These are phyloP conservation scores for Trichoderma pleuroti DNA, from an alignment of 2,329 filamentous ascomycete genomes.

Conservation along the genomic window DNA sequence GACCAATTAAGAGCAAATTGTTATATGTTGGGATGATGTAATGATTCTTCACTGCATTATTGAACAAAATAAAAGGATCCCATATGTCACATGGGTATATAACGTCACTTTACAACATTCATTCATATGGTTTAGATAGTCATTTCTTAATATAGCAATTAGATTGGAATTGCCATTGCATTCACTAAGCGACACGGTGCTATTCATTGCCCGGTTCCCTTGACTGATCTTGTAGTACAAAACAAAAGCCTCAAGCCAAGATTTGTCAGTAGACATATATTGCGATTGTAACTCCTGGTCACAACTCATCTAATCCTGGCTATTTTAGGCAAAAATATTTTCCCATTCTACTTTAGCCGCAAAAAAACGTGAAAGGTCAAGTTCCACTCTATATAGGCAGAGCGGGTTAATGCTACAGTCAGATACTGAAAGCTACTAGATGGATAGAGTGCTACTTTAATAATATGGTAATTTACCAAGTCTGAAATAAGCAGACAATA, in stretches of 20 bases:
- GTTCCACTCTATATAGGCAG: not conserved
- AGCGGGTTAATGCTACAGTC: not conserved
- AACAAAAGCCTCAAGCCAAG: not conserved
- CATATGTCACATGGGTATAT: not conserved
- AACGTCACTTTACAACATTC: not conserved
- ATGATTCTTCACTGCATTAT: not conserved
- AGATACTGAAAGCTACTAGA: not conserved
- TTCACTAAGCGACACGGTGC: not conserved
- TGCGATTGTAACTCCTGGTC: not conserved
- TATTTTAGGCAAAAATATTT: slow-evolving; percentile 11
- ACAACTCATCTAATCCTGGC: not conserved
- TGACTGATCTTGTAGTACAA: not conserved
- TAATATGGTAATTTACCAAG: not conserved
- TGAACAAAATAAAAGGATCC: not conserved
- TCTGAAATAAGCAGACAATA: not conserved
- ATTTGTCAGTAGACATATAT: not conserved
- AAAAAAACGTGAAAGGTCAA: not conserved
- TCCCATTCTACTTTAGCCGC: slow-evolving; percentile 3
- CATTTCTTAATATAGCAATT: not conserved
- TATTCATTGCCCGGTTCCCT: not conserved
- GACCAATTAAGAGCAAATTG: not conserved
- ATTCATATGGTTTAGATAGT: not conserved
- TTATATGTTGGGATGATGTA: not conserved
- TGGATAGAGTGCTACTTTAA: not conserved
- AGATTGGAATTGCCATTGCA: not conserved